Percentiles rank a stretch among this genome's conserved stretches.
These are phyloP conservation scores for Camellia oleifera DNA, from an alignment of 179 eudicot genomes.

Conservation along the genomic window DNA sequence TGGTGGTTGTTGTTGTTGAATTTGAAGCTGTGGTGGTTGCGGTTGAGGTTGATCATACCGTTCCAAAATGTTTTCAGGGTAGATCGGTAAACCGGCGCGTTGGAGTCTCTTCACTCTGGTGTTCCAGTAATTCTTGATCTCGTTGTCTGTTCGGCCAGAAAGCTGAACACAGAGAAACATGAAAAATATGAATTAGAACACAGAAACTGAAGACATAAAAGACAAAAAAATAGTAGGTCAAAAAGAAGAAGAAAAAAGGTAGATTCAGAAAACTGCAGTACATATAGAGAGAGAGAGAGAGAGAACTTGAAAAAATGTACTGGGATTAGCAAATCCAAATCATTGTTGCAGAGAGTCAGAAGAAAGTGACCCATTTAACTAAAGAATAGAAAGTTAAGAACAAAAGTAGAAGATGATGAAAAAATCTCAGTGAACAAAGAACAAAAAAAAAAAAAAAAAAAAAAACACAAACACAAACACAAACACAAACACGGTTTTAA, in stretches of 20 bases:
- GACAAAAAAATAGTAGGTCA: neutral
- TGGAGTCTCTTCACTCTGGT: slow-evolving; percentile 60
- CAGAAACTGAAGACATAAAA: neutral
- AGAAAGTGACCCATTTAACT: neutral
- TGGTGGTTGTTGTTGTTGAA: slow-evolving; percentile 5
- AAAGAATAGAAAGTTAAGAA: neutral
- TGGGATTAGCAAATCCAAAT: slow-evolving; percentile 1
- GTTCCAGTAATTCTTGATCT: slow-evolving; percentile 79
- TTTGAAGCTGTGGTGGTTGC: neutral
- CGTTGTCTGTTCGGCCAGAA: slow-evolving; percentile 80
- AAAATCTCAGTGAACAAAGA: too few species aligned
- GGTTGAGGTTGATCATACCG: slow-evolving; percentile 16
- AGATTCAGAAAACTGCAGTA: too few species aligned
- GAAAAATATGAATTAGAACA: neutral
- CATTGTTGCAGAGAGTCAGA: neutral
- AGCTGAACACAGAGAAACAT: slow-evolving; percentile 28
- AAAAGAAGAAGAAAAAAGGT: neutral
- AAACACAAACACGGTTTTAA: neutral
- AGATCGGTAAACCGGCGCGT: slow-evolving; percentile 40
- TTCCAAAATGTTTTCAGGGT: slow-evolving; percentile 29
- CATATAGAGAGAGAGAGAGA: neutral
- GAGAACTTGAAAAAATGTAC: neutral
- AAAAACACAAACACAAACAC: neutral
- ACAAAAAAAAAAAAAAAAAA: neutral
- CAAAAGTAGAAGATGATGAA: neutral